Evolutionary conservation across 2,329 filamentous ascomycete genomes (phyloP).

Genomic region (Cercospora janseana): DNA sequence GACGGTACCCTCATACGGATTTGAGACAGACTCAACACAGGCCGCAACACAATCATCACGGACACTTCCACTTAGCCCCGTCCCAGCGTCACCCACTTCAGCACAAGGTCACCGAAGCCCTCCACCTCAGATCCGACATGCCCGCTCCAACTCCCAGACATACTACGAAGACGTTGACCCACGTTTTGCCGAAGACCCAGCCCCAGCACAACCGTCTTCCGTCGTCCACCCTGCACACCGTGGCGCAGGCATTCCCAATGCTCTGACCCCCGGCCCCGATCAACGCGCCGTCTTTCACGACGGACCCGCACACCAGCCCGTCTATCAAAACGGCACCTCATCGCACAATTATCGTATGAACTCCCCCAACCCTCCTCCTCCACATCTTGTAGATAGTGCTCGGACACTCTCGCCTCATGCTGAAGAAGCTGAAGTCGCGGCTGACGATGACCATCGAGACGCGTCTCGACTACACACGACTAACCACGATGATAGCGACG

Average conservation of each 20-base stretch:
- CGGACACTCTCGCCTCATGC: slow-evolving; percentile 16
- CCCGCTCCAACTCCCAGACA: slow-evolving; percentile 45
- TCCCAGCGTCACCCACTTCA: slow-evolving; percentile 30
- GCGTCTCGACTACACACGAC: slow-evolving; percentile 12
- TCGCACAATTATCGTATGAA: slow-evolving; percentile 19
- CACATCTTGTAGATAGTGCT: slow-evolving; percentile 14
- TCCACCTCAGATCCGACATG: slow-evolving; percentile 21
- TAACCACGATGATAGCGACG: slow-evolving; percentile 24
- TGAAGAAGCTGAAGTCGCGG: slow-evolving; percentile 14
- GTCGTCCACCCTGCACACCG: slow-evolving; percentile 14
- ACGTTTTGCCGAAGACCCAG: slow-evolving; percentile 64
- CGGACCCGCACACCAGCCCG: slow-evolving; percentile 11
- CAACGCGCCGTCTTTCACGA: slow-evolving; percentile 13
- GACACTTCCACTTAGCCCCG: slow-evolving; percentile 29
- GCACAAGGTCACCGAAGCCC: slow-evolving; percentile 12
- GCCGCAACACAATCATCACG: slow-evolving; percentile 22
- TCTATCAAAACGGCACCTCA: slow-evolving; percentile 7
- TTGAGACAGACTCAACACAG: no score
- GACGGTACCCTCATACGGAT: no score
- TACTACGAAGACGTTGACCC: slow-evolving; percentile 97
- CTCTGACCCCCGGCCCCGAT: slow-evolving; percentile 25
- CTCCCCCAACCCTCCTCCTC: slow-evolving; percentile 19
- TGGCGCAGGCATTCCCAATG: slow-evolving; percentile 26
- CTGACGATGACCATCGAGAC: no score
- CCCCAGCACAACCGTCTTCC: slow-evolving; percentile 1